phyloP scores from a whole-genome alignment of 2,329 filamentous ascomycete species.

The Aspergillus vadensis region DNA sequence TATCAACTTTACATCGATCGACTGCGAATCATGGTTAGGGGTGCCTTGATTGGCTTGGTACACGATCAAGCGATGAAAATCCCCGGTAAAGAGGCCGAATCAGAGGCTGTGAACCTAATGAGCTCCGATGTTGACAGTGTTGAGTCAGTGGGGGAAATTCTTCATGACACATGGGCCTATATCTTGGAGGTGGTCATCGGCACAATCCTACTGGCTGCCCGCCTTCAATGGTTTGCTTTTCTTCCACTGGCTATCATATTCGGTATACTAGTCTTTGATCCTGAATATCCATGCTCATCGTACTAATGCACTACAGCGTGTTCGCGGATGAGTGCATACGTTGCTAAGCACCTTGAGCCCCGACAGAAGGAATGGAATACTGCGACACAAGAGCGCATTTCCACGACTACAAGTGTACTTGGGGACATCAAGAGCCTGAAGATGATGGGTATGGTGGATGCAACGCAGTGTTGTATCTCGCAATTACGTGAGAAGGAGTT shows the following conservation, averaged over 20 bases:
- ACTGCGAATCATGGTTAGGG: not conserved
- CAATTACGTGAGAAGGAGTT: not conserved
- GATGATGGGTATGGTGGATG: slow-evolving; percentile 3
- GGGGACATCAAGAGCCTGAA: not conserved
- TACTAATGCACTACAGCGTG: not conserved
- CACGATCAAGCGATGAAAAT: not conserved
- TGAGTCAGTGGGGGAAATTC: not conserved
- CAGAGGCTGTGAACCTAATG: not conserved
- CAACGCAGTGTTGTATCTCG: not conserved
- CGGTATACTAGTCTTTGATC: no score
- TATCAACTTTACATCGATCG: not conserved
- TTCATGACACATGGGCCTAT: slow-evolving; percentile 5
- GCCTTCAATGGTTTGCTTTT: not conserved
- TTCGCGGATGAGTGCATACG: slow-evolving; percentile 3
- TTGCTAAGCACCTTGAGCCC: not conserved
- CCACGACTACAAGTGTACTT: not conserved
- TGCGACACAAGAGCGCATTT: not conserved
- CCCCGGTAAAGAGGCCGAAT: not conserved
- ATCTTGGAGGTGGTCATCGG: not conserved
- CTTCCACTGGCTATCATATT: not conserved
- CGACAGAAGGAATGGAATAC: not conserved
- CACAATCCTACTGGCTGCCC: not conserved
- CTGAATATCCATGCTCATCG: not conserved
- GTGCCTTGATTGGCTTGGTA: not conserved
- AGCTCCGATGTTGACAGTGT: not conserved